Conservation (phyloP, 1,284 basidiomycete genomes). For the Sanguinoderma infundibulare region DNA sequence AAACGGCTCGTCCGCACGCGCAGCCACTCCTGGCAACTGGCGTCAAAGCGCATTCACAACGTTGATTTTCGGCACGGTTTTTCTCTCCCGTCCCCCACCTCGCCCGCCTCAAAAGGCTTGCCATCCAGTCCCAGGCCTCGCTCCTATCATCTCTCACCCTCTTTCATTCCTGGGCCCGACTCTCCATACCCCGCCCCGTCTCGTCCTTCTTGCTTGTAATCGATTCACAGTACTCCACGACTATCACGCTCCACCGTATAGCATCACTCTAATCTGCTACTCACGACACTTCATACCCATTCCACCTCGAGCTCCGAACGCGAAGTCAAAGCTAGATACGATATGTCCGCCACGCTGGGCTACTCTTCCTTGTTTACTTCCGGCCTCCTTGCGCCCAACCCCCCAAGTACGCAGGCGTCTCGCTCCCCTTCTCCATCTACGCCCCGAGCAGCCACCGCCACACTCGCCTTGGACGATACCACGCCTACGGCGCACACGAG, state of each 20-base stretch:
- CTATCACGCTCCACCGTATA: constrained; percentile 14
- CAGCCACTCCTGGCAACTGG: constrained; percentile 9
- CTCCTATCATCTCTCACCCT: not conserved
- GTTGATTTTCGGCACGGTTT: constrained; percentile 10
- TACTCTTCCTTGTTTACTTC: constrained; percentile 68
- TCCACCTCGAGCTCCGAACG: not conserved
- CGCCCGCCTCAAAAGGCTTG: constrained; percentile 5
- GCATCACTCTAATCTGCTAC: not conserved
- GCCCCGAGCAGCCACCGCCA: constrained; percentile 27
- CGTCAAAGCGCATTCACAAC: constrained; percentile 6
- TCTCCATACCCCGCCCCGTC: too few species aligned
- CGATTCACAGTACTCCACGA: constrained; percentile 15
- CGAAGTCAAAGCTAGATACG: not conserved
- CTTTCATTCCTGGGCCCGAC: too few species aligned
- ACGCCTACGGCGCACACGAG: constrained; percentile 38
- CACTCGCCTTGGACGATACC: constrained; percentile 37
- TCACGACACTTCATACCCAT: not conserved
- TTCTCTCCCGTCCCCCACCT: not conserved
- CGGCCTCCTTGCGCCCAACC: constrained; percentile 51
- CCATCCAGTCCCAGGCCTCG: not conserved
- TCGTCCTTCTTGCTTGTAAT: not conserved
- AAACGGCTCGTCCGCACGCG: not conserved
- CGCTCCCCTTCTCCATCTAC: constrained; percentile 40
- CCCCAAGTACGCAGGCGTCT: constrained; percentile 34
- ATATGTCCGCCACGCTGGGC: constrained; percentile 41